These are phyloP conservation scores for Yarrowia phangngaensis DNA, from an alignment of 805 yeast genomes.

Conservation along the genomic window DNA sequence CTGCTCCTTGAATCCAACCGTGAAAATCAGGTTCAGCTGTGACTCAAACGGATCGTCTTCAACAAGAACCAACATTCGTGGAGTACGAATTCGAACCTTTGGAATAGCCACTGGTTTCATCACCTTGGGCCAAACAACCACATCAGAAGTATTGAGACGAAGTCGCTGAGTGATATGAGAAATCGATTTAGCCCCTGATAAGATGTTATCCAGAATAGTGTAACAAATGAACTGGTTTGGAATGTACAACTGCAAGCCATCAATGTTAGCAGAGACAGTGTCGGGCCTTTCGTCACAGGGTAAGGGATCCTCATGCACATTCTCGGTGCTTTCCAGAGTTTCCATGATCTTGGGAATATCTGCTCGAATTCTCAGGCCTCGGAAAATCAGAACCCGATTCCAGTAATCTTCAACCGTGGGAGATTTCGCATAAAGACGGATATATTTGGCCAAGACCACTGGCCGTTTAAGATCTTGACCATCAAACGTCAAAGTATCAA, in stretches of 20 bases:
- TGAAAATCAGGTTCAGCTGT: slow-evolving; percentile 59
- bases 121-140: slow-evolving; percentile 26
- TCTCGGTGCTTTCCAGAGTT: slow-evolving; percentile 7
- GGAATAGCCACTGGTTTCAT: slow-evolving; percentile 41
- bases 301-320: slow-evolving; percentile 1
- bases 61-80: slow-evolving; percentile 56
- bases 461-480: slow-evolving; percentile 13
- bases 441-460: slow-evolving; percentile 7
- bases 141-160: slow-evolving; percentile 28
- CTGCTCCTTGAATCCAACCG: slow-evolving; percentile 57
- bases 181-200: slow-evolving; percentile 62
- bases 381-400: slow-evolving; percentile 40
- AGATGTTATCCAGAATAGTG: slow-evolving; percentile 72
- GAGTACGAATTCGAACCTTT: slow-evolving; percentile 51
- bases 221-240: slow-evolving; percentile 76
- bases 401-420: slow-evolving; percentile 45
- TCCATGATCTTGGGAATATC: slow-evolving; percentile 16
- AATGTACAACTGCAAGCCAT: slow-evolving; percentile 42
- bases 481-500: slow-evolving; percentile 13
- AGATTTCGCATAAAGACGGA: slow-evolving; percentile 21
- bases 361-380: slow-evolving; percentile 32
- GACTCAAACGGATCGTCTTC: slow-evolving; percentile 91
- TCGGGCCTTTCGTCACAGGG: slow-evolving; percentile 29
- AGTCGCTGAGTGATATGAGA: slow-evolving; percentile 46
- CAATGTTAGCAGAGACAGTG: slow-evolving; percentile 35